Evolutionary conservation across 1,284 basidiomycete genomes (phyloP).

Genomic region (Jaminaea rosea): DNA sequence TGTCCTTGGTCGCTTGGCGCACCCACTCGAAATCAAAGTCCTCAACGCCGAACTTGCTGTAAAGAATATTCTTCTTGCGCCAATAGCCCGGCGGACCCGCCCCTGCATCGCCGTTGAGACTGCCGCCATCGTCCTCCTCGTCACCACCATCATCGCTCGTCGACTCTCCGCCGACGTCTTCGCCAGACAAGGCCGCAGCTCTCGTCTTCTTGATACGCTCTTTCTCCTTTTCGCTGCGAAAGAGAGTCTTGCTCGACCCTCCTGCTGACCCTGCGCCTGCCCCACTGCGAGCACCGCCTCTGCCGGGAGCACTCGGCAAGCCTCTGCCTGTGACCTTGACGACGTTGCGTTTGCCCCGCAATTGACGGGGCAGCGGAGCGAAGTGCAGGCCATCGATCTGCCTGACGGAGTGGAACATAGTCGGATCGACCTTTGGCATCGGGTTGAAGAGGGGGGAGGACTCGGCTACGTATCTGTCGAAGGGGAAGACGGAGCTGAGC

Average conservation of each 20-base stretch:
- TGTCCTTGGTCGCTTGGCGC: background rate
- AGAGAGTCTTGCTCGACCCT: constrained; percentile 52
- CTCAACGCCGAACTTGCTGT: constrained; percentile 96
- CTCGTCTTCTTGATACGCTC: constrained; percentile 16
- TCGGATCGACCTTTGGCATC: constrained; percentile 62
- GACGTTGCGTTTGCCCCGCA: constrained; percentile 72
- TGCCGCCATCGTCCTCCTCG: constrained; percentile 18
- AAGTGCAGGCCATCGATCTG: constrained; percentile 81
- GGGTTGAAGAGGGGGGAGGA: constrained; percentile 54
- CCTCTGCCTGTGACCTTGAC: constrained; percentile 6
- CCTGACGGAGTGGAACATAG: constrained; percentile 69
- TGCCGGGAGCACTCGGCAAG: constrained; percentile 49
- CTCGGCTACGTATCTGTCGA: constrained; percentile 27
- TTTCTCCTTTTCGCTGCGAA: constrained; percentile 69
- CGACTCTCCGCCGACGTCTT: constrained; percentile 7
- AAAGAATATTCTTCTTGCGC: constrained; percentile 89
- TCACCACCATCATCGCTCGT: constrained; percentile 19
- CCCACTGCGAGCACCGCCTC: constrained; percentile 22
- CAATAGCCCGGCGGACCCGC: constrained; percentile 61
- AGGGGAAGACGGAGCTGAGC: constrained; percentile 68
- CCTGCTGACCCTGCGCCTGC: constrained; percentile 5
- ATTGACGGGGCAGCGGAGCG: constrained; percentile 70
- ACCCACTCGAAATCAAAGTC: constrained; percentile 91
- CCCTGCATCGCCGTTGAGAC: constrained; percentile 16
- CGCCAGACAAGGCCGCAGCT: too few relatives aligned